Base-by-base conservation (phyloP, 208 protist species). In the Lotmaria passim region DNA sequence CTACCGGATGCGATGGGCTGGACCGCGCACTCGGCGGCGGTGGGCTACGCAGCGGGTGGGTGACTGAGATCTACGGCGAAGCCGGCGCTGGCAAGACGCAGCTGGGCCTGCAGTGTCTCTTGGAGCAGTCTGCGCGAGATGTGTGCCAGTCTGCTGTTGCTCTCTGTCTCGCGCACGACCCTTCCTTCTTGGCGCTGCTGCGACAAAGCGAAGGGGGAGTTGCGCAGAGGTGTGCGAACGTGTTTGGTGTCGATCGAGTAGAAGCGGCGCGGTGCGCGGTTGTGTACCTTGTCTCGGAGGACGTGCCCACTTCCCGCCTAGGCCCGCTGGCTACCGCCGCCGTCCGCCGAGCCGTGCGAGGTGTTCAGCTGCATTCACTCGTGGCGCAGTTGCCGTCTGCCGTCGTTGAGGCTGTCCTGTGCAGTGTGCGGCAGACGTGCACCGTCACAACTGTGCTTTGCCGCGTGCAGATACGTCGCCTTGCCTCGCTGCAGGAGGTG, bases 31-130 rank as follows among this genome's bases (percentile, higher is more conserved):
- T 85, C 14, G 52, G 73, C 57, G 83, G 79, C 4, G 69, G 75
- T 1, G 87, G 87, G 17, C 83, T 86, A 50, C 69, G 81, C 48
- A 75, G 73, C 24, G 83, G 89, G 8, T 79, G 80, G 65, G 65
- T 94, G 36, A 88, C 79, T 11, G 85, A 90, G 59, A 44, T 94
- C 17, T 85, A 85, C 51, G 89, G 89, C 21, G 89, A 90, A 63
- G 89, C 89, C 2, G 89, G 86, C n/a, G 78, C 77, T 10, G 89
- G 89, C 23, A 94, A 94, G 68, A 94, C 89, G 43, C 89, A 91
- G 62, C 64, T 94, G 24, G 76, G 69, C 14, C 66, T 94, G 28
- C 89, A 94, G 74, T 74, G 55, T 28, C 65, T 89, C 12, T 47
- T 94, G 34, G 71, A 89, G 34, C 74, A 78, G 15, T 71, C 84